Base-by-base conservation (phyloP, 78 protist species). In the Mastigamoeba balamuthi region DNA sequence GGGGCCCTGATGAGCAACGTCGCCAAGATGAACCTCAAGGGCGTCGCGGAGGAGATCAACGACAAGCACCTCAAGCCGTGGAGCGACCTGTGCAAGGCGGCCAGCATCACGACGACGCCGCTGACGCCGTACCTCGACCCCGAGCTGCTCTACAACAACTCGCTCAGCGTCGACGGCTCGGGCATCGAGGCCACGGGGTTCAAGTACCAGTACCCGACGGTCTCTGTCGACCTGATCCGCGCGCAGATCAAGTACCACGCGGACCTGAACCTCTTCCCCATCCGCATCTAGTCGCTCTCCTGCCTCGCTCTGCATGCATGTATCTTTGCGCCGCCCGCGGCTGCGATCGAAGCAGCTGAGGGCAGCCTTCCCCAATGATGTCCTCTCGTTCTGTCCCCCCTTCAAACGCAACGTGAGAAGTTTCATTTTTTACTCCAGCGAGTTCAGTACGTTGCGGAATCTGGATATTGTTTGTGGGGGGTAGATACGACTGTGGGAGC, bases 61-160 rank as follows among this genome's bases (percentile, higher is more conserved):
- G 93, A 94, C 37, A 90, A 81, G 86, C 97, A 93, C 77, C 81
- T 93, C 73, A 48, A 83, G 80, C 96, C 96, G 37, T 95, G 98
- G 98, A 48, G 87, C 27, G 93, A 88, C 28, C 74, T 95, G 53
- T 89, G 91, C 78, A 76, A 76, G 74, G 74, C n/a, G 5, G 42
- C 48, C 48, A 83, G 74, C 53, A 80, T 91, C 69, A 4, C 1
- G 33, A 78, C 74, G 81, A 85, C 97, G 23, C 97, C 96, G 41
- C 89, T 95, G 68, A 86, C 95, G 39, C 96, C 97, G 39, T 94
- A 79, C 77, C 82, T 95, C 64, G 94, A 92, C 84, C 73, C 83
- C 71, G 98, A 95, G 75, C 80, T 89, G 63, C 85, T 95, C 6
- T 83, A 40, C 83, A 89, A 93, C 80, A 86, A 86, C 41, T 71